Evolutionary conservation across 2,329 filamentous ascomycete species (phyloP), one percentile per base, ranked within the genome.

Genomic region (Aspergillus sp.): DNA sequence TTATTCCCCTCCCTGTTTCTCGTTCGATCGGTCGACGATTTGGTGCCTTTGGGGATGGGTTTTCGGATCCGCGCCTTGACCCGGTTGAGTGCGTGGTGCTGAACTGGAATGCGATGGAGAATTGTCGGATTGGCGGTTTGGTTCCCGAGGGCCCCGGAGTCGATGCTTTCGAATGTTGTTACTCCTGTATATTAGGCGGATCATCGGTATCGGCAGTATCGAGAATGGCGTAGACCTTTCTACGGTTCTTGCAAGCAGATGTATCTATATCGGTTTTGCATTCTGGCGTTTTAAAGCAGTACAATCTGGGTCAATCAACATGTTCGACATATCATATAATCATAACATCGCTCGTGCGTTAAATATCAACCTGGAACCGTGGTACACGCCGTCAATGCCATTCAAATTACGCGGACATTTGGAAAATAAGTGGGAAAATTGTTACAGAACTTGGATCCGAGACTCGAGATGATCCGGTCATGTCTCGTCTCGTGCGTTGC

Each of bases 221-320:
- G 53, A 39, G 56, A 56, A 22, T 49, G 46, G 10, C 16, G 31
- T 36, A 9, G 42, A 22, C 24, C 18, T 50, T 29, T 58, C 49
- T 55, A 53, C 52, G 31, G 36, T 54, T 61, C 49, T 56, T 54
- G 29, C 50, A 50, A 53, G 50, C 58, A 54, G 66, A 63, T 63
- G 55, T 65, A 60, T 62, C 49, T 59, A 56, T 63, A 56, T 60
- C 42, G 61, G 60, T 58, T 63, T 67, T 68, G 61, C 64, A 64
- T 67, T 68, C 50, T 64, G 66, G 65, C 66, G 66, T 69, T 29
- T 69, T 63, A 63, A 55, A 64, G 59, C 61, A 67, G 57, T 63
- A 67, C 66, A 67, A 56, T 61, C 50, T 64, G 54, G 65, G 66
- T 66, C 62, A 66, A 66, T 68, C 58, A 58, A 66, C 58, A 54